Conservation (phyloP, 345 rosid genomes). For the Ceriops tagal region DNA sequence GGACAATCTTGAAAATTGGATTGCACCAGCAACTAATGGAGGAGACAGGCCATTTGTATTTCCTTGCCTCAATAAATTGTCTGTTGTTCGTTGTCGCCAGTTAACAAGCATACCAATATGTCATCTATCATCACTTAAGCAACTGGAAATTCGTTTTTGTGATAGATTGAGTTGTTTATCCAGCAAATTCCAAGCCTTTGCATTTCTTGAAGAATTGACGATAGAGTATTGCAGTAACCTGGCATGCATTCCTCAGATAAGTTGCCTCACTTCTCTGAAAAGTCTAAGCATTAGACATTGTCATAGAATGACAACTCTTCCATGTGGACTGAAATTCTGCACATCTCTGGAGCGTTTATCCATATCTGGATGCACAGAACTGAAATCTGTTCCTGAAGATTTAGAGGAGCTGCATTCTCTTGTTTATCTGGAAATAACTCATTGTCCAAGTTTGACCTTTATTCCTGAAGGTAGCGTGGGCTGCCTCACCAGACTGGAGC, state of each 20-base stretch:
- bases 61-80: slow-evolving; percentile 16
- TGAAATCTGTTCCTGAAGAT: slow-evolving; percentile 1
- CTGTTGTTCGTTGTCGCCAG: background rate
- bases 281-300: background rate
- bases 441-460: background rate
- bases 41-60: background rate
- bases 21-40: background rate
- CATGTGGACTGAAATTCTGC: slow-evolving; percentile 1
- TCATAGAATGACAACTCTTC: slow-evolving; percentile 3
- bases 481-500: background rate
- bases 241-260: too few species aligned
- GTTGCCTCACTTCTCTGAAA: too few species aligned
- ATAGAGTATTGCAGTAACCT: too few species aligned
- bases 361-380: background rate
- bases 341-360: background rate
- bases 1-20: slow-evolving; percentile 10
- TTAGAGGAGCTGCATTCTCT: slow-evolving; percentile 4
- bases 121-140: background rate
- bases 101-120: slow-evolving; percentile 5
- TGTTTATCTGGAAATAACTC: background rate
- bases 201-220: slow-evolving; percentile 1
- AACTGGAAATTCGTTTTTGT: background rate
- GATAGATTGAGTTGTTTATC: background rate
- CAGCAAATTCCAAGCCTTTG: background rate
- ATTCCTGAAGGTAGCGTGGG: background rate